Evolutionary conservation across 129 eudicot species (phyloP).

Genomic region (carrot (Daucus carota)): DH1_v3.0 NC_030381.2:44394501-44395000

Average conservation of each 20-base stretch:
- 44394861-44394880: no score
- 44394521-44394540: neutral
- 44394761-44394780: conserved; percentile 1
- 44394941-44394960: neutral
- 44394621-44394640: neutral
- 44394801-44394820: conserved; percentile 17
- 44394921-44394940: neutral
- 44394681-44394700: neutral
- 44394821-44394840: conserved; percentile 14
- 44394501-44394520: conserved; percentile 2
- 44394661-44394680: neutral
- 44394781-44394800: conserved; percentile 17
- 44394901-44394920: no score
- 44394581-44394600: neutral
- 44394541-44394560: conserved; percentile 14
- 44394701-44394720: no score
- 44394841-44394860: conserved; percentile 6
- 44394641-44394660: conserved; percentile 6
- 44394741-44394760: neutral
- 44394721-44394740: neutral
- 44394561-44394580: neutral
- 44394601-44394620: neutral
- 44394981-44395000: conserved; percentile 72
- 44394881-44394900: neutral
- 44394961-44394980: conserved; percentile 34